These are phyloP conservation scores for Periconia digitata DNA, from an alignment of 2,329 filamentous ascomycete genomes.

Conservation along the genomic window DNA sequence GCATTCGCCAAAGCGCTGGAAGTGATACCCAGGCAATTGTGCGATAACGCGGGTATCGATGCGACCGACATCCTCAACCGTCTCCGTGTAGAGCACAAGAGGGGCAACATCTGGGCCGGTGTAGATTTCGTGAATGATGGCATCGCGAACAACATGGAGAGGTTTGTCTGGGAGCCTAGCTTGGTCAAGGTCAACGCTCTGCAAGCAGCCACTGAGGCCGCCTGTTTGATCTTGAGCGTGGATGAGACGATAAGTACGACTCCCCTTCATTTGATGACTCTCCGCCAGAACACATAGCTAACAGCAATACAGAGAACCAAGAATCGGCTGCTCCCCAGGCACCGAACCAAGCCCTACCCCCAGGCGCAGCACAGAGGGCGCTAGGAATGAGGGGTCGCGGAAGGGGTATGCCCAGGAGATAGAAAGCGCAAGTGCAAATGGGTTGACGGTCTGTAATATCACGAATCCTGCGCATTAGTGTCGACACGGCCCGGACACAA, in stretches of 20 bases:
- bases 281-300: conserved; percentile 18
- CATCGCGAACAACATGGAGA: conserved; percentile 89
- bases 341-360: conserved; percentile 66
- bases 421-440: conserved; percentile 19
- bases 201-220: conserved; percentile 92
- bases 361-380: conserved; percentile 79
- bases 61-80: conserved; percentile 97
- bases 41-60: conserved; percentile 98
- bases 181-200: conserved; percentile 97
- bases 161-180: conserved; percentile 96
- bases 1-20: conserved; percentile 96
- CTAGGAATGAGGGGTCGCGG: conserved; percentile 71
- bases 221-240: conserved; percentile 91
- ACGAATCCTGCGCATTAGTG: not conserved
- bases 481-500: not conserved
- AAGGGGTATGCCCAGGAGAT: conserved; percentile 80
- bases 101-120: conserved; percentile 90
- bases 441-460: not conserved
- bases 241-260: conserved; percentile 89
- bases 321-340: conserved; percentile 84
- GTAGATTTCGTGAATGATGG: conserved; percentile 94
- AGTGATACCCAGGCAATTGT: conserved; percentile 93
- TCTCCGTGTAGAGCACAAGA: conserved; percentile 92
- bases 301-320: conserved; percentile 68
- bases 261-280: not conserved